Evolutionary conservation across 306 rosid species (phyloP).

Genomic region (Vigna mungo): DNA sequence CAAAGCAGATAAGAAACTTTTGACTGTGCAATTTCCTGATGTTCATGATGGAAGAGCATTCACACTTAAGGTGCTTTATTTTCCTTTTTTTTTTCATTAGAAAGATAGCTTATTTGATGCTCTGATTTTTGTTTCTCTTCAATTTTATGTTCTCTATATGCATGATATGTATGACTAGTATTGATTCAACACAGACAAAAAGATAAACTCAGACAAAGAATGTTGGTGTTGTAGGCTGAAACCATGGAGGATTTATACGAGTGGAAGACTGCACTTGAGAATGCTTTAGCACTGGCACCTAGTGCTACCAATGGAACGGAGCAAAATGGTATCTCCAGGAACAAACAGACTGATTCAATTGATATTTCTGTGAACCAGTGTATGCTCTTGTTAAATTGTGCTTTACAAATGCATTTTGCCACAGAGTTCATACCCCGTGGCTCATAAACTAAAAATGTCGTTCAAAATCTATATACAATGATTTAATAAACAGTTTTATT

Average conservation of each 20-base stretch:
- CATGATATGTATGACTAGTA: conserved; percentile 17
- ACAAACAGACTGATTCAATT: conserved; percentile 66
- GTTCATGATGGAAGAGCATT: conserved; percentile 95
- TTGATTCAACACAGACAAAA: conserved; percentile 14
- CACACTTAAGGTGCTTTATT: conserved; percentile 86
- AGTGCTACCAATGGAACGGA: conserved; percentile 56
- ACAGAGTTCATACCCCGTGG: conserved; percentile 41
- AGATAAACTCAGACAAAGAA: conserved; percentile 33
- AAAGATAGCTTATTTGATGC: neutral
- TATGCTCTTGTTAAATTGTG: conserved; percentile 62
- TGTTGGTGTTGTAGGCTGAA: conserved; percentile 75
- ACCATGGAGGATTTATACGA: conserved; percentile 83
- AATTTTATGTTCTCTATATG: conserved; percentile 24
- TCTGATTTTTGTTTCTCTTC: neutral
- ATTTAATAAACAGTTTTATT: conserved; percentile 28
- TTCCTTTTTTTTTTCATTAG: conserved; percentile 23
- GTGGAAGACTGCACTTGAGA: conserved; percentile 96
- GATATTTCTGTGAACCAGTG: conserved; percentile 73
- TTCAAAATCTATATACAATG: conserved; percentile 29
- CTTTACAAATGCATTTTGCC: conserved; percentile 49
- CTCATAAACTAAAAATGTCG: conserved; percentile 7
- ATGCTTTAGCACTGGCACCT: conserved; percentile 88
- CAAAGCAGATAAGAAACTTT: conserved; percentile 92
- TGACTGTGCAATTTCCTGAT: conserved; percentile 94
- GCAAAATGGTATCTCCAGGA: conserved; percentile 83